Percentiles rank a stretch among this genome's conserved stretches.
These are phyloP conservation scores for Diaporthe vexans DNA, from an alignment of 2,329 filamentous ascomycete genomes.

Conservation along the genomic window DNA sequence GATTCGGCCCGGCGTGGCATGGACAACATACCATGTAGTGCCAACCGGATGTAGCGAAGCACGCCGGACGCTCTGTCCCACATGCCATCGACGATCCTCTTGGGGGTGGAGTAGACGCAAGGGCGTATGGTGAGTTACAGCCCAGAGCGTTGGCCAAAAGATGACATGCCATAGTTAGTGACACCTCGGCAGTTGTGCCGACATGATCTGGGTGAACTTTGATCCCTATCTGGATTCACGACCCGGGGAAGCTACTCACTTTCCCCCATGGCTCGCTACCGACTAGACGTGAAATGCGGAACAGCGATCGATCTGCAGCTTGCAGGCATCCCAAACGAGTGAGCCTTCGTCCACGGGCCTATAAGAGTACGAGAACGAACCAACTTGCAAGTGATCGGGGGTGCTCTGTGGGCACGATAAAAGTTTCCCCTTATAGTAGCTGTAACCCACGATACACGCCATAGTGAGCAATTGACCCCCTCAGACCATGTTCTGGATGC, in stretches of 20 bases:
- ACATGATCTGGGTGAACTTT: constrained; percentile 4
- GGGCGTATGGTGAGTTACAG: neutral
- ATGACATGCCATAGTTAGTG: neutral
- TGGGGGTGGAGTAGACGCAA: neutral
- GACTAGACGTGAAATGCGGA: neutral
- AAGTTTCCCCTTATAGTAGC: neutral
- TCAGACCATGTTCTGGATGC: neutral
- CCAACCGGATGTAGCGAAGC: constrained; percentile 19
- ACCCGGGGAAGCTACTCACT: neutral
- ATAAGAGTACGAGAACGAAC: neutral
- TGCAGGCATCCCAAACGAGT: constrained; percentile 11
- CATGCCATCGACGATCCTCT: neutral
- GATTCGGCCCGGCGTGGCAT: constrained; percentile 13
- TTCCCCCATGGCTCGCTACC: neutral
- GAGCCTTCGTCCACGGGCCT: neutral
- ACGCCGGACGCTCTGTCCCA: neutral
- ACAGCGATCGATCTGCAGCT: constrained; percentile 9
- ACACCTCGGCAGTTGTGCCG: constrained; percentile 27
- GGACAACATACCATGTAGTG: neutral
- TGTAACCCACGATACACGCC: neutral
- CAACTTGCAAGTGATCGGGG: neutral
- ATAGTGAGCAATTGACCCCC: no score
- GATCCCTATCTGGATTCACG: neutral
- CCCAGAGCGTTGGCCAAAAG: constrained; percentile 6
- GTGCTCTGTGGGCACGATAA: neutral